Evolutionary conservation across 1,139 yeast genomes (phyloP).

Genomic region (Suhomyces terraborum): DNA sequence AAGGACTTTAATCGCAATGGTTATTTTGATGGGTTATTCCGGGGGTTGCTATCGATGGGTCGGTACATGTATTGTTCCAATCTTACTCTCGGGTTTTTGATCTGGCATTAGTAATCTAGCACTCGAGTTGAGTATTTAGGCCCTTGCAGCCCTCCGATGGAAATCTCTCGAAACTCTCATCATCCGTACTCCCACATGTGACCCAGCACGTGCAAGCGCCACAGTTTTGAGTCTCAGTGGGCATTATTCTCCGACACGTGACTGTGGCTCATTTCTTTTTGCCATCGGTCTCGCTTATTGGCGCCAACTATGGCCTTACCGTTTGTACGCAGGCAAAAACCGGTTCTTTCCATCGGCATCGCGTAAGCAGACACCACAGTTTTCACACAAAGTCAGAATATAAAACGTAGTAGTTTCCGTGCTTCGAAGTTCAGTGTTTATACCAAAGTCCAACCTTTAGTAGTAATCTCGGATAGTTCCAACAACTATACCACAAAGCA

Average conservation of each 20-base stretch:
- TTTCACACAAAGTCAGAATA: conserved; percentile 6
- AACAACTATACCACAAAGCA: conserved; percentile 12
- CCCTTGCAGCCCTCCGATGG: not conserved
- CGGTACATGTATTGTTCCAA: too few relatives aligned
- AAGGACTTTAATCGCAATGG: too few relatives aligned
- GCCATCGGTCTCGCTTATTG: conserved; percentile 5
- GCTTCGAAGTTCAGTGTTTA: not conserved
- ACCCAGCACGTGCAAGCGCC: conserved; percentile 2
- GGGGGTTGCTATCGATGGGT: too few relatives aligned
- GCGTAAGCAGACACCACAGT: conserved; percentile 13
- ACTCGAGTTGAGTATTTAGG: not conserved
- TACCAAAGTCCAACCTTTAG: conserved; percentile 17
- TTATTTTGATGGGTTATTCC: too few relatives aligned
- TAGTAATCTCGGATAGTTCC: conserved; percentile 12
- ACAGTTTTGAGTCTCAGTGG: not conserved
- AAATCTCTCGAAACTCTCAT: not conserved
- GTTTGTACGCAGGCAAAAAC: conserved; percentile 2
- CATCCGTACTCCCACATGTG: not conserved
- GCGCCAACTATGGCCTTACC: not conserved
- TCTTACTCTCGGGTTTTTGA: too few relatives aligned
- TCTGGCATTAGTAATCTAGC: not conserved
- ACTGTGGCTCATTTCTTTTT: conserved; percentile 7
- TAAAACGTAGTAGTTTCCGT: not conserved
- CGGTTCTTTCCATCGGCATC: conserved; percentile 8
- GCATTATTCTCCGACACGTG: conserved; percentile 11